A percentile compares a stretch with the other conserved stretches of the same genome.
phyloP scores from a whole-genome alignment of 1,284 basidiomycete species.

The Cutaneotrichosporon sp. region DNA sequence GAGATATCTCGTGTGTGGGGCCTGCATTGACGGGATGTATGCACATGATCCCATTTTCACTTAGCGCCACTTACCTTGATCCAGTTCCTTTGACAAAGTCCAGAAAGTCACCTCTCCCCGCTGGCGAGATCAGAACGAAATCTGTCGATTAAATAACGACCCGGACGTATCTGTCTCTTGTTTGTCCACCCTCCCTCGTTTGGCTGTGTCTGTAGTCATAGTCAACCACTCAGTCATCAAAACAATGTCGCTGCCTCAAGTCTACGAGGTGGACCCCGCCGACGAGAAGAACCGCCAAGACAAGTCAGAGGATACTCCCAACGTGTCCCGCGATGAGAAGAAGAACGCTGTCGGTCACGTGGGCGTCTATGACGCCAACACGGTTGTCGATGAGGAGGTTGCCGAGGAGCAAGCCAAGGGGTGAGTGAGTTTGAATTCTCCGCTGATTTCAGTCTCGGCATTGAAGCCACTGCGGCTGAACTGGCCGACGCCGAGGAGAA shows the following conservation, averaged over 20 bases:
- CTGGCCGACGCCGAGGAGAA: conserved; percentile 28
- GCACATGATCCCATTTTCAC: no score
- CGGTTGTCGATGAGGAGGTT: not conserved
- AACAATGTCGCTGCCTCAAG: not conserved
- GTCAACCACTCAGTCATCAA: not conserved
- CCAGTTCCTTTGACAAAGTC: no score
- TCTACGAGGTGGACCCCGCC: not conserved
- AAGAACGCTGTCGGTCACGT: not conserved
- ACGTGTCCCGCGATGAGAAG: not conserved
- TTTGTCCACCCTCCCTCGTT: not conserved
- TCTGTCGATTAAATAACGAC: not conserved
- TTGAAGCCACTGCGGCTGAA: conserved; percentile 27
- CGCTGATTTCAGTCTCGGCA: conserved; percentile 4
- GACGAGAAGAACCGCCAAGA: conserved; percentile 5
- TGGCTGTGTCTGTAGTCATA: not conserved
- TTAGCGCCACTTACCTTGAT: no score
- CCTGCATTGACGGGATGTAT: no score
- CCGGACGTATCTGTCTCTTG: not conserved
- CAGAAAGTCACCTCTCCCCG: not conserved
- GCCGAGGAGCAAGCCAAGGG: not conserved
- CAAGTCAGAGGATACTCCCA: not conserved
- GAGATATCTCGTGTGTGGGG: no score
- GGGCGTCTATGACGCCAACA: not conserved
- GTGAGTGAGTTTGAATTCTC: not conserved
- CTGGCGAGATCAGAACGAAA: no score